A percentile compares a stretch with the other conserved stretches of the same genome.
These are phyloP conservation scores for Elsinoe perseae DNA, from an alignment of 2,329 filamentous ascomycete genomes.

Conservation along the genomic window DNA sequence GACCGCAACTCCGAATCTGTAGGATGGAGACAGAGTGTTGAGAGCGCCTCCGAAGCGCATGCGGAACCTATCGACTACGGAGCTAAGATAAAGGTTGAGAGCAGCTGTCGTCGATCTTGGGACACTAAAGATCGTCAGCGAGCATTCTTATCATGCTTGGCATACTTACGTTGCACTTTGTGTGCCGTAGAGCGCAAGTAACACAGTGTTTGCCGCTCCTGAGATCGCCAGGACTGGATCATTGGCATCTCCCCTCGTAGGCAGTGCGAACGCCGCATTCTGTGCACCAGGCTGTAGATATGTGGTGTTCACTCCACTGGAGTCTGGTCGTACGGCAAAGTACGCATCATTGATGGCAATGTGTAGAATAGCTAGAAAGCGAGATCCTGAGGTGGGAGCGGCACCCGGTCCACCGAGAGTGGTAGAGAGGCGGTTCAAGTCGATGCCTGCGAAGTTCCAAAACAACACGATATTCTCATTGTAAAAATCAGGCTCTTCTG, in stretches of 20 bases:
- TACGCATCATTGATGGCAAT: conserved; percentile 26
- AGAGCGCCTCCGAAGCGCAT: not conserved
- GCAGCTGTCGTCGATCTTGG: not conserved
- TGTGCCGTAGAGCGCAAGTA: not conserved
- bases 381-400: not conserved
- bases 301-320: not conserved
- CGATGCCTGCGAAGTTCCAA: conserved; percentile 1
- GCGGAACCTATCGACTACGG: not conserved
- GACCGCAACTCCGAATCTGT: not conserved
- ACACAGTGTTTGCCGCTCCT: not conserved
- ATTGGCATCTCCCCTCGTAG: not conserved
- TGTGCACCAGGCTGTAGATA: not conserved
- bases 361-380: conserved; percentile 23
- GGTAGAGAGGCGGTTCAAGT: not conserved
- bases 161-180: not conserved
- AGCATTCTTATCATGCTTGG: not conserved
- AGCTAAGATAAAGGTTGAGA: not conserved
- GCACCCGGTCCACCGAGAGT: conserved; percentile 1
- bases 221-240: not conserved
- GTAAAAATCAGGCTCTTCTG: conserved; percentile 1
- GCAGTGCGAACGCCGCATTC: not conserved
- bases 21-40: not conserved
- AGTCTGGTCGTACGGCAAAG: conserved; percentile 22
- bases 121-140: not conserved
- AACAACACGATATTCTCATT: conserved; percentile 4